A percentile compares a stretch with the other conserved stretches of the same genome.
Conservation (phyloP, 1,139 yeast genomes). For the Suhomyces guaymorum region DNA sequence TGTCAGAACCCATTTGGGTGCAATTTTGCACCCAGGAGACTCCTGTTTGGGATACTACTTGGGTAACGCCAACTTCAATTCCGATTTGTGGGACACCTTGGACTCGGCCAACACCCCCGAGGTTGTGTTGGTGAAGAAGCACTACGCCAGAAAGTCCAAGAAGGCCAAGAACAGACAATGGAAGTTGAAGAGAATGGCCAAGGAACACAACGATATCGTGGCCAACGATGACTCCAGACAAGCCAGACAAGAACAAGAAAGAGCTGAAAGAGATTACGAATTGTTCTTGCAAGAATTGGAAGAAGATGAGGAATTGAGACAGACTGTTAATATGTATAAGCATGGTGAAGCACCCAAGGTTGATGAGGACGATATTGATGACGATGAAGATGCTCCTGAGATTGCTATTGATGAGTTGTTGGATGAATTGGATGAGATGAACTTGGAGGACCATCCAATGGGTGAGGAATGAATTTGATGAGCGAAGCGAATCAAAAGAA, state of each 20-base stretch:
- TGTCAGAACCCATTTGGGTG: constrained; percentile 90
- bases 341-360: constrained; percentile 44
- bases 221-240: constrained; percentile 76
- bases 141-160: constrained; percentile 76
- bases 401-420: constrained; percentile 78
- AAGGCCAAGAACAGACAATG: constrained; percentile 82
- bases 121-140: constrained; percentile 88
- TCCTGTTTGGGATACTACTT: constrained; percentile 88
- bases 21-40: constrained; percentile 93
- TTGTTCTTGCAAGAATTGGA: constrained; percentile 94
- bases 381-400: constrained; percentile 74
- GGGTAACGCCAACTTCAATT: constrained; percentile 82
- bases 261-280: constrained; percentile 95
- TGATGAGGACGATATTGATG: constrained; percentile 50
- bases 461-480: constrained; percentile 12
- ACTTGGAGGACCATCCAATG: constrained; percentile 56
- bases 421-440: constrained; percentile 94
- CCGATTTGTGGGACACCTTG: constrained; percentile 76
- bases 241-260: constrained; percentile 85
- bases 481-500: neutral
- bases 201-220: constrained; percentile 84
- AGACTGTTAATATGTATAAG: constrained; percentile 84
- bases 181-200: constrained; percentile 98
- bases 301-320: constrained; percentile 94
- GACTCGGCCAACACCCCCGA: constrained; percentile 74